phyloP scores from a whole-genome alignment of 2,329 filamentous ascomycete species.

The Epichloe sp. region DNA sequence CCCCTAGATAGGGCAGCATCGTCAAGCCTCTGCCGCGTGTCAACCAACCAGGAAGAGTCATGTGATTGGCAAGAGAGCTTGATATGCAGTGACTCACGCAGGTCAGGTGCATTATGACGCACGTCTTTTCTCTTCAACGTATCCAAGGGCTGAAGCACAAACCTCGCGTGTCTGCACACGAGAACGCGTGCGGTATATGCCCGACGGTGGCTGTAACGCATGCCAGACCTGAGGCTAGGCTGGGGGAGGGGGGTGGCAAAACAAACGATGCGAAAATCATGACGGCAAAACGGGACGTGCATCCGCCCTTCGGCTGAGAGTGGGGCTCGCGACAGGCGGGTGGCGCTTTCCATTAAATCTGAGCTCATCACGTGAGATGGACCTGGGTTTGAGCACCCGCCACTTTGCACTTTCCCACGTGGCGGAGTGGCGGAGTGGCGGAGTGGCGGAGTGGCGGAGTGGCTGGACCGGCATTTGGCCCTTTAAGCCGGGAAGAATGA shows the following conservation, averaged over 20 bases:
- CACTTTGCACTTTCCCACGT: not conserved
- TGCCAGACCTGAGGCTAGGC: not conserved
- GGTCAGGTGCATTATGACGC: not conserved
- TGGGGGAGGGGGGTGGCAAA: not conserved
- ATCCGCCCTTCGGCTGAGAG: not conserved
- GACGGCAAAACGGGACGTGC: not conserved
- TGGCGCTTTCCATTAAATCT: not conserved
- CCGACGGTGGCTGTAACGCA: not conserved
- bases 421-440: not conserved
- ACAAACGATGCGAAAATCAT: not conserved
- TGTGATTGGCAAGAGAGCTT: too few species aligned
- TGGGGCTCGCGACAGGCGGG: not conserved
- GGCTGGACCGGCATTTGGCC: not conserved
- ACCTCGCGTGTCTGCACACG: too few species aligned
- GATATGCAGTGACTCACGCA: not conserved
- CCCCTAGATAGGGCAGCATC: not conserved
- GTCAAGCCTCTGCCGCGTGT: too few species aligned
- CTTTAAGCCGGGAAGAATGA: not conserved
- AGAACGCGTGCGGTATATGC: not conserved
- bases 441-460: not conserved
- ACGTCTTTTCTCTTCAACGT: too few species aligned
- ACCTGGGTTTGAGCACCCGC: not conserved
- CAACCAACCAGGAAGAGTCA: too few species aligned
- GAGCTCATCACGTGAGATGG: not conserved
- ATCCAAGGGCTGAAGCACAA: not conserved